Percentiles rank a stretch among this genome's conserved stretches.
Conservation (phyloP, 768 basidiomycete genomes). For the Arthromyces matolae region DNA sequence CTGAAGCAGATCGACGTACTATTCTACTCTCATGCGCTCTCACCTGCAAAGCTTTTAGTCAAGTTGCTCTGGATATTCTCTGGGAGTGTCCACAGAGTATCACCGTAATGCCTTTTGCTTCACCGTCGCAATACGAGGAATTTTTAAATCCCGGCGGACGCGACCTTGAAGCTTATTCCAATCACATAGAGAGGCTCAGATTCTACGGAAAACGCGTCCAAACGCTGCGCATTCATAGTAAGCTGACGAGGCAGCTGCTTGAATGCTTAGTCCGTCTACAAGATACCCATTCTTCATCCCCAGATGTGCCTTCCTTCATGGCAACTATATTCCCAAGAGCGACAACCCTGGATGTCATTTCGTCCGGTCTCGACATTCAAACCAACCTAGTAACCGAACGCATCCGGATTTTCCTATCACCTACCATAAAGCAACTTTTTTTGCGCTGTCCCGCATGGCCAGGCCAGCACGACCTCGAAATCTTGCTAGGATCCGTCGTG, state of each 20-base stretch:
- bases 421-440: neutral
- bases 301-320: neutral
- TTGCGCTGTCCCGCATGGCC: neutral
- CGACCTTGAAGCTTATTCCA: neutral
- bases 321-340: constrained; percentile 1
- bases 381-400: neutral
- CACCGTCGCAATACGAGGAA: neutral
- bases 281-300: neutral
- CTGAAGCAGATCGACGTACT: neutral
- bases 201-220: constrained; percentile 9
- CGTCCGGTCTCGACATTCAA: neutral
- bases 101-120: constrained; percentile 5
- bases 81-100: constrained; percentile 1
- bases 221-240: constrained; percentile 5
- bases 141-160: neutral
- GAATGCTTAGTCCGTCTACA: neutral
- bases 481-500: neutral
- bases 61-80: constrained; percentile 8
- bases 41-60: constrained; percentile 8
- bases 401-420: constrained; percentile 6
- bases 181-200: constrained; percentile 6
- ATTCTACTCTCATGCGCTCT: constrained; percentile 8
- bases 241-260: constrained; percentile 3
- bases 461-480: neutral
- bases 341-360: neutral